phyloP scores from a whole-genome alignment of 208 protist genomes.

The Naegleria fowleri region DNA sequence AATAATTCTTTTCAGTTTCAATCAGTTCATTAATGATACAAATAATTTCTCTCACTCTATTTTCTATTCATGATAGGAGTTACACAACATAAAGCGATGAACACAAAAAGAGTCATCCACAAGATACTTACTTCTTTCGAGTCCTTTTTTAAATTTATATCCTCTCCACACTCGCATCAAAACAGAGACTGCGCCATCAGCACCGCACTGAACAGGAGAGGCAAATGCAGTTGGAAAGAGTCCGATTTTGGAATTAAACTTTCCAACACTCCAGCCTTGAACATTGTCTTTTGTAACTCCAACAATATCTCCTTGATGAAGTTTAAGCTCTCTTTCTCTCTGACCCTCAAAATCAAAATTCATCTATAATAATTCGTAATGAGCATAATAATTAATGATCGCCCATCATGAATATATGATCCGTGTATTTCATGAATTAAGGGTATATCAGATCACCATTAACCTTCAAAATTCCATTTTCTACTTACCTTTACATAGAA shows the following conservation, averaged over 20 bases:
- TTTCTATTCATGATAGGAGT: neutral
- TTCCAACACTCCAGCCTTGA: neutral
- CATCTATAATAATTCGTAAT: neutral
- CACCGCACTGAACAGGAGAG: neutral
- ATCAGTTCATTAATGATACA: neutral
- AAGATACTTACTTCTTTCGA: neutral
- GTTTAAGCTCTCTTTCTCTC: neutral
- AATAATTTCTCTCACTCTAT: slow-evolving; percentile 2
- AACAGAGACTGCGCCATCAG: neutral
- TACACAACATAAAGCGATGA: neutral
- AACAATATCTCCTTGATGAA: neutral
- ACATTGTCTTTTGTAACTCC: neutral
- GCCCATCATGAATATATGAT: no score
- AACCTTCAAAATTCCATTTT: no score
- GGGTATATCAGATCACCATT: no score
- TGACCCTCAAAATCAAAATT: neutral
- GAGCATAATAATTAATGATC: no score
- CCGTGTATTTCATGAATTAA: no score
- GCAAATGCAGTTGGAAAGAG: neutral
- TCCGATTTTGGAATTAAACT: neutral
- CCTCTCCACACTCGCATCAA: neutral
- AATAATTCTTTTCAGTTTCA: neutral
- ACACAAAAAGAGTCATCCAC: neutral
- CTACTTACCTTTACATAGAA: neutral
- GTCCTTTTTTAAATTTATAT: neutral